A percentile compares a stretch with the other conserved stretches of the same genome.
Evolutionary conservation across 2,329 filamentous ascomycete species (phyloP).

Genomic region (Graphilbum fragrans): DNA sequence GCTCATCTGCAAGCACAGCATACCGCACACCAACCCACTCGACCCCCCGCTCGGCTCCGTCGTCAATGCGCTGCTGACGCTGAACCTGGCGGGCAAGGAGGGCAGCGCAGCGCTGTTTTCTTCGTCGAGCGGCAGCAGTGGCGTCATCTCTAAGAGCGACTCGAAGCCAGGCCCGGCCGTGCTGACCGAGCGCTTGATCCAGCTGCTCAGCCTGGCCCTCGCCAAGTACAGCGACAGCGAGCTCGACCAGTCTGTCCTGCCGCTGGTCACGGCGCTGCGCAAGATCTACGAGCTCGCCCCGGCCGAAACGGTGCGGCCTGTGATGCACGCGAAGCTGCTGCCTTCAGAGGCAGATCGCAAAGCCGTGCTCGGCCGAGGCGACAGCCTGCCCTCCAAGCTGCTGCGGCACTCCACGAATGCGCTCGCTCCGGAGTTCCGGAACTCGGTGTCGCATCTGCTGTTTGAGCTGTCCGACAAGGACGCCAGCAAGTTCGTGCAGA

Average conservation of each 20-base stretch:
- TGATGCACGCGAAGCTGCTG: constrained; percentile 56
- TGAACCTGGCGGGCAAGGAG: constrained; percentile 50
- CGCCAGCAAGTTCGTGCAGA: constrained; percentile 68
- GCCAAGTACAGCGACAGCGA: constrained; percentile 51
- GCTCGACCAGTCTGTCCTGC: constrained; percentile 59
- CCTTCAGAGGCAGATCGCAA: constrained; percentile 67
- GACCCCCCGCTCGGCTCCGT: constrained; percentile 60
- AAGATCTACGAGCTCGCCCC: constrained; percentile 61
- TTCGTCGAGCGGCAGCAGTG: background rate
- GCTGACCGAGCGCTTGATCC: constrained; percentile 53
- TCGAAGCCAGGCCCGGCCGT: constrained; percentile 27
- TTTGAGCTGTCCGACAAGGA: constrained; percentile 82
- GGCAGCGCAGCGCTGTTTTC: background rate
- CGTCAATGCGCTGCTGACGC: constrained; percentile 70
- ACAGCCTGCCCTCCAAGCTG: constrained; percentile 63
- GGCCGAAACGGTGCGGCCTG: constrained; percentile 38
- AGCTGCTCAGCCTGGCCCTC: constrained; percentile 57
- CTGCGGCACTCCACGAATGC: constrained; percentile 69
- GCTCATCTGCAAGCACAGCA: constrained; percentile 49
- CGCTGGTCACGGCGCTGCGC: constrained; percentile 63
- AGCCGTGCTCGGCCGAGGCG: constrained; percentile 62
- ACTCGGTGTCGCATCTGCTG: constrained; percentile 64
- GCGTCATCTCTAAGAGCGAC: too few species aligned
- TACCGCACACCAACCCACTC: constrained; percentile 52
- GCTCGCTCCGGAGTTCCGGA: constrained; percentile 56